Conservation (phyloP, 1,139 yeast genomes). For the Hemisphaericaspora xylanilytica region DNA sequence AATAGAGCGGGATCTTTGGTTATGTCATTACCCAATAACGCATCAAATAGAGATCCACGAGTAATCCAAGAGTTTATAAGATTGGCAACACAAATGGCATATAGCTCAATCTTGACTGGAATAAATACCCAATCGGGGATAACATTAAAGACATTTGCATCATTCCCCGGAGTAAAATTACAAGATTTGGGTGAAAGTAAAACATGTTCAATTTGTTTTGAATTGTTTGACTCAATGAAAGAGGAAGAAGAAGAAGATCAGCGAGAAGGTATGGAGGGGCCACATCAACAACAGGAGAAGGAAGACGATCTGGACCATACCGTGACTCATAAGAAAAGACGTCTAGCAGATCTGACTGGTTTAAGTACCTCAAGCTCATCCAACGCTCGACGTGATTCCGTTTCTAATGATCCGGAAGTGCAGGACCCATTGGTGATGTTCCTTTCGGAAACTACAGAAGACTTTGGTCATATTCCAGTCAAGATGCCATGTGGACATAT, state of each 20-base stretch:
- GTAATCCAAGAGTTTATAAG: conserved; percentile 57
- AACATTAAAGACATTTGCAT: conserved; percentile 49
- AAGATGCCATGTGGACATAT: conserved; percentile 78
- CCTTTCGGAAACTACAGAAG: conserved; percentile 27
- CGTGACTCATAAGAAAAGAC: conserved; percentile 10
- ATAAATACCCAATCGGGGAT: conserved; percentile 48
- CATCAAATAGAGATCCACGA: conserved; percentile 52
- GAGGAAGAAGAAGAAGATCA: too few relatives aligned
- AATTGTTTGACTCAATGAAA: conserved; percentile 37
- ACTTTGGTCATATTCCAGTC: conserved; percentile 60
- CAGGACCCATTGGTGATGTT: conserved; percentile 9
- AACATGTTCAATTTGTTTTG: conserved; percentile 70
- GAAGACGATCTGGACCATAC: conserved; percentile 11
- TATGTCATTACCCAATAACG: conserved; percentile 63
- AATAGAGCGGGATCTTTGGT: conserved; percentile 55
- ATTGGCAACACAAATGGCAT: conserved; percentile 68
- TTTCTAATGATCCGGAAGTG: conserved; percentile 4
- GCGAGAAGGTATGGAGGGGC: too few relatives aligned
- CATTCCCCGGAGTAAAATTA: conserved; percentile 35
- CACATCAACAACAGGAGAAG: conserved; percentile 14
- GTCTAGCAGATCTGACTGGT: conserved; percentile 8
- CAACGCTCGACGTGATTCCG: conserved; percentile 6
- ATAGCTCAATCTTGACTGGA: conserved; percentile 54
- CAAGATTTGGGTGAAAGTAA: conserved; percentile 27
- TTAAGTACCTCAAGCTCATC: conserved; percentile 9